Conservation (phyloP, 108 stramenopile genomes). For the Skeletonema marinoi region DNA sequence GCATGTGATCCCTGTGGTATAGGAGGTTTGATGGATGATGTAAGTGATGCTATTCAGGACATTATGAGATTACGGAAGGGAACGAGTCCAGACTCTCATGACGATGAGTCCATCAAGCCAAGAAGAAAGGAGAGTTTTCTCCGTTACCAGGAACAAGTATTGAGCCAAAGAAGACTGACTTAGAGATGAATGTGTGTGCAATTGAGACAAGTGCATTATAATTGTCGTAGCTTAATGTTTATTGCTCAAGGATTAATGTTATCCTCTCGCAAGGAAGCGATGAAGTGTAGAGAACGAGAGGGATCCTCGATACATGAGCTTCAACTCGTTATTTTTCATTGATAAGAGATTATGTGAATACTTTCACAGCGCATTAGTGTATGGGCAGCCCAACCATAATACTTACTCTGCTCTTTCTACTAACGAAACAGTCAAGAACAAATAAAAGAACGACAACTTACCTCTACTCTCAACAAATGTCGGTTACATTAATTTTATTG, state of each 20-base stretch:
- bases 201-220: background rate
- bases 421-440: too few relatives aligned
- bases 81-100: background rate
- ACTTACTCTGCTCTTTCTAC: background rate
- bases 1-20: background rate
- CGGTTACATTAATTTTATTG: background rate
- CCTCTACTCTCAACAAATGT: too few relatives aligned
- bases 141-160: background rate
- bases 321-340: background rate
- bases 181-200: background rate
- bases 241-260: too few relatives aligned
- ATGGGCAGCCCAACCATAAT: background rate
- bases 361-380: background rate
- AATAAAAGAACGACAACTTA: too few relatives aligned
- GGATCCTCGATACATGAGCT: background rate
- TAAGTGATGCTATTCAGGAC: background rate
- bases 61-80: background rate
- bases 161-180: background rate
- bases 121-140: background rate
- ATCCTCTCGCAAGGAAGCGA: too few relatives aligned
- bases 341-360: too few relatives aligned
- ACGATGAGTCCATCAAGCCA: background rate
- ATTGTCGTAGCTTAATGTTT: background rate
- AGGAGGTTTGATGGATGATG: background rate
- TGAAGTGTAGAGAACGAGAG: too few relatives aligned